Evolutionary conservation across 805 yeast genomes (phyloP).

Genomic region (Limtongia smithiae): DNA sequence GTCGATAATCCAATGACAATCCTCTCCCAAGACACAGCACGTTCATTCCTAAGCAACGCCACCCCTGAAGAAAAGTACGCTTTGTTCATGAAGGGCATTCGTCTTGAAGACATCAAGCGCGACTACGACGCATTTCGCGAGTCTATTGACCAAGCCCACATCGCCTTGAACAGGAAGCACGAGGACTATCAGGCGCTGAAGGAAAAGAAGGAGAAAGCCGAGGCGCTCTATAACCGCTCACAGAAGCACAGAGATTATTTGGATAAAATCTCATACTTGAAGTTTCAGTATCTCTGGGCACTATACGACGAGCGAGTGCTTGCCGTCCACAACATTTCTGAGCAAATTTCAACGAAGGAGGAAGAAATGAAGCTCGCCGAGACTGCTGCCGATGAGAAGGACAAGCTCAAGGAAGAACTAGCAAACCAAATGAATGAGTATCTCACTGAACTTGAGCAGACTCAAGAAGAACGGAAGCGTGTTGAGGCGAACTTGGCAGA

Average conservation of each 20-base stretch:
- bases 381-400: conserved; percentile 17
- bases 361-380: conserved; percentile 28
- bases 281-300: conserved; percentile 26
- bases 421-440: not conserved
- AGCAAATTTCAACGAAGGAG: conserved; percentile 17
- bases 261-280: conserved; percentile 8
- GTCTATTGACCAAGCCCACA: conserved; percentile 41
- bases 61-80: conserved; percentile 68
- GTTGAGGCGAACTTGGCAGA: not conserved
- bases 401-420: conserved; percentile 1
- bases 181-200: conserved; percentile 43
- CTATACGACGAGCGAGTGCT: conserved; percentile 9
- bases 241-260: conserved; percentile 16
- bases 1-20: conserved; percentile 90
- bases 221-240: conserved; percentile 16
- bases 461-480: too few relatives aligned
- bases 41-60: conserved; percentile 78
- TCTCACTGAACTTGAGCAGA: not conserved
- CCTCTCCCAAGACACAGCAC: conserved; percentile 89
- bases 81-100: conserved; percentile 77
- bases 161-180: conserved; percentile 6
- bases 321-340: not conserved
- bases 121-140: conserved; percentile 43
- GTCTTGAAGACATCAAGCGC: conserved; percentile 55
- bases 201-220: conserved; percentile 41